Evolutionary conservation across 305 asterid genomes (phyloP).

Genomic region (Fraxinus latifolia): DNA sequence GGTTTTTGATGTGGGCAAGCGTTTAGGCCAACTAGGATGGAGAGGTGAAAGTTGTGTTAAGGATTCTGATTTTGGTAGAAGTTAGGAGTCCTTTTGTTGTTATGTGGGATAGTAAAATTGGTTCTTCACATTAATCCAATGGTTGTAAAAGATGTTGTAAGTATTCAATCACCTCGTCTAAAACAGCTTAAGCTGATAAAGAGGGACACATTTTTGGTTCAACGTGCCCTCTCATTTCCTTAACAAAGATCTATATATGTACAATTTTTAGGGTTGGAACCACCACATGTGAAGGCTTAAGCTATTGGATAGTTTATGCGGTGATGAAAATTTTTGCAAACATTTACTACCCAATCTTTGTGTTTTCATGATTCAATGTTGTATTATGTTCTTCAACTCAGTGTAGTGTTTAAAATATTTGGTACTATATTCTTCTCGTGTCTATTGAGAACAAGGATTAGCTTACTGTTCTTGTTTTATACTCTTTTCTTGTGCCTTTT

Average conservation of each 20-base stretch:
- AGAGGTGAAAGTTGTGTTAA: neutral
- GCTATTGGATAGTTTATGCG: neutral
- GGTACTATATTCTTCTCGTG: neutral
- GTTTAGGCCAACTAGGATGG: conserved; percentile 7
- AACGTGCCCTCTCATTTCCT: neutral
- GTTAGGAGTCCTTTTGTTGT: neutral
- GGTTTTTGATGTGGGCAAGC: neutral
- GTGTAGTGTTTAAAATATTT: neutral
- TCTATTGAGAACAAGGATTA: neutral
- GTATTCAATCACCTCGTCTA: neutral
- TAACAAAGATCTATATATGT: neutral
- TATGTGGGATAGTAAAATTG: neutral
- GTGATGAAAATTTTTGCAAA: neutral
- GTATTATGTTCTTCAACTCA: neutral
- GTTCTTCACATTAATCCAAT: conserved; percentile 1
- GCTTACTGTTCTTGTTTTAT: neutral
- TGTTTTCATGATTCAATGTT: neutral
- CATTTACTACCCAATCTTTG: neutral
- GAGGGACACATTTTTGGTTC: neutral
- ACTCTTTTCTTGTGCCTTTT: neutral
- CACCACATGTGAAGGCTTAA: neutral
- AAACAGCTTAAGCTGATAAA: neutral
- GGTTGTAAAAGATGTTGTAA: neutral
- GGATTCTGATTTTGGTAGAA: neutral
- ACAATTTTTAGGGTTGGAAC: neutral